Conservation (phyloP, 139 green algal species). For the Picochlorum sp. region DNA sequence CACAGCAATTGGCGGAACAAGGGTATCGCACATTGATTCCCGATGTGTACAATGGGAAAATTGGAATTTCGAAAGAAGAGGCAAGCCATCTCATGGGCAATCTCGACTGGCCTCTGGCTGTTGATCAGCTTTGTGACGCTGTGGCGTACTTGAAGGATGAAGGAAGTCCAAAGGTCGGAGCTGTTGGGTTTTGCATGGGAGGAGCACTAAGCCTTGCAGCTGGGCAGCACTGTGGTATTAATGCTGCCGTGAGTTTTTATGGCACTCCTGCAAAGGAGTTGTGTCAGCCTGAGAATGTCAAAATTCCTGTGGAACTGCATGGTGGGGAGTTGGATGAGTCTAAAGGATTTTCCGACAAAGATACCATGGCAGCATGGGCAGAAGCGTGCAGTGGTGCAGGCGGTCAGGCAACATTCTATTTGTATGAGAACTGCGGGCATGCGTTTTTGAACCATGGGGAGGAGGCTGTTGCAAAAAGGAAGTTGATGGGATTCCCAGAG, state of each 20-base stretch:
- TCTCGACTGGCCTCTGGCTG: slow-evolving; percentile 54
- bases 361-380: slow-evolving; percentile 21
- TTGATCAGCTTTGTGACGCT: slow-evolving; percentile 49
- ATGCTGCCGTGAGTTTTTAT: slow-evolving; percentile 50
- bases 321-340: slow-evolving; percentile 35
- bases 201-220: slow-evolving; percentile 50
- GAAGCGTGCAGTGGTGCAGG: slow-evolving; percentile 42
- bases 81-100: slow-evolving; percentile 47
- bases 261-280: slow-evolving; percentile 36
- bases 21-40: slow-evolving; percentile 35
- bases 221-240: slow-evolving; percentile 41
- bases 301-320: slow-evolving; percentile 32
- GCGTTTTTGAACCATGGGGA: slow-evolving; percentile 43
- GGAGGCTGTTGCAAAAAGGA: slow-evolving; percentile 10
- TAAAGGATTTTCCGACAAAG: slow-evolving; percentile 34
- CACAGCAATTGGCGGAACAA: not conserved
- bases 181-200: slow-evolving; percentile 67
- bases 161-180: slow-evolving; percentile 31
- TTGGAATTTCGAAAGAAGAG: slow-evolving; percentile 61
- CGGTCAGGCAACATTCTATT: slow-evolving; percentile 32
- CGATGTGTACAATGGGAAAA: slow-evolving; percentile 66
- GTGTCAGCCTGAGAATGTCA: slow-evolving; percentile 39
- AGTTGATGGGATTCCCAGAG: slow-evolving; percentile 30
- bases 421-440: slow-evolving; percentile 43
- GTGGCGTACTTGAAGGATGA: slow-evolving; percentile 36